Evolutionary conservation across 495 filamentous ascomycete genomes (phyloP).

Genomic region (Durotheca rogersii): DNA sequence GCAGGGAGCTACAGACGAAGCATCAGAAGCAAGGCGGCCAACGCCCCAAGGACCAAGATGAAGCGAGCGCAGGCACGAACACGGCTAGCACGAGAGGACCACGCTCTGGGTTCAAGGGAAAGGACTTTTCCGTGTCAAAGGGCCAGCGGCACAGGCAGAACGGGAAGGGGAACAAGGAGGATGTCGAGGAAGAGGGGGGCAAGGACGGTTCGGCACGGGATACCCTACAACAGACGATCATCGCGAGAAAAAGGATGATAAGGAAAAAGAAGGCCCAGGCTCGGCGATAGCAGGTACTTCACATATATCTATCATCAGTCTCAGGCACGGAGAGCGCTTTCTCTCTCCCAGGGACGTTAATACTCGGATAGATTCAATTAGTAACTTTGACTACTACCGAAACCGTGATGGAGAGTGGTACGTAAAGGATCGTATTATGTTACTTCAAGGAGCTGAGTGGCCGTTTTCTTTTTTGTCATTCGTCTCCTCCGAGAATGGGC

Average conservation of each 20-base stretch:
- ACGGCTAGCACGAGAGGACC: background rate
- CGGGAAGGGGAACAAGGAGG: slow-evolving; percentile 10
- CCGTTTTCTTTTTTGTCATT: background rate
- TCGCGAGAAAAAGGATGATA: slow-evolving; percentile 49
- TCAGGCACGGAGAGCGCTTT: no score
- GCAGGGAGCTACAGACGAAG: slow-evolving; percentile 71
- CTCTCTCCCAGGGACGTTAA: no score
- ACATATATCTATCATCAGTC: background rate
- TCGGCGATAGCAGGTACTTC: slow-evolving; percentile 17
- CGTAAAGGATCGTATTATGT: background rate
- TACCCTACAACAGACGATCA: slow-evolving; percentile 48
- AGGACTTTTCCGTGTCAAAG: slow-evolving; percentile 36
- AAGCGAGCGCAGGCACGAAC: background rate
- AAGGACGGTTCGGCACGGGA: slow-evolving; percentile 33
- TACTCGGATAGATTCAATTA: background rate
- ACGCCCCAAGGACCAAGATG: background rate
- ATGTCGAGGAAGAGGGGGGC: slow-evolving; percentile 12
- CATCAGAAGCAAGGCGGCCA: slow-evolving; percentile 12
- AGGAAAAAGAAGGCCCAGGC: slow-evolving; percentile 51
- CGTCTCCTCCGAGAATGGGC: background rate
- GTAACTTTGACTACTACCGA: background rate
- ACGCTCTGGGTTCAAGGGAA: slow-evolving; percentile 6
- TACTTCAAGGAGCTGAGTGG: slow-evolving; percentile 1
- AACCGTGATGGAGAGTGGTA: background rate
- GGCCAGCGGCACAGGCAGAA: slow-evolving; percentile 23